These are phyloP conservation scores for Sungouiella thailandica DNA, from an alignment of 805 yeast species.

Conservation along the genomic window DNA sequence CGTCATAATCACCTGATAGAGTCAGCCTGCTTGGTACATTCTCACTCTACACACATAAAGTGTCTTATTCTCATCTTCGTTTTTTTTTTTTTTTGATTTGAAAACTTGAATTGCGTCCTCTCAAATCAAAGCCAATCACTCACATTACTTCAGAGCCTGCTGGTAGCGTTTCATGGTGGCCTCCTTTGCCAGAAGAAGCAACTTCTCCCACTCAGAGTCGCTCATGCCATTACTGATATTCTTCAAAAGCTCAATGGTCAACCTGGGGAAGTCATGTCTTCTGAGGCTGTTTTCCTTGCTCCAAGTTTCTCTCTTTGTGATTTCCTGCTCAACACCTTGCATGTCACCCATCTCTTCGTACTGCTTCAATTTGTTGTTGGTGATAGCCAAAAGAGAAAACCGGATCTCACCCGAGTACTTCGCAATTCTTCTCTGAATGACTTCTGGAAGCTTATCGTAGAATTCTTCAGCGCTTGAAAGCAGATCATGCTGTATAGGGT, in stretches of 20 bases:
- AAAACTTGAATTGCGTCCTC: too few species aligned
- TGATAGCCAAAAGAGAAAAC: conserved; percentile 51
- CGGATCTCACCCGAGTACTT: conserved; percentile 47
- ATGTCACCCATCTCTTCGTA: conserved; percentile 36
- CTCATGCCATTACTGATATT: conserved; percentile 29
- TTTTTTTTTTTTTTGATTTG: too few species aligned
- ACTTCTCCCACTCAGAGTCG: conserved; percentile 37
- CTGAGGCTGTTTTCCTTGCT: conserved; percentile 49
- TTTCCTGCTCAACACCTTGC: conserved; percentile 34
- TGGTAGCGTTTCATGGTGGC: neutral
- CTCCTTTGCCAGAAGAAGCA: conserved; percentile 2
- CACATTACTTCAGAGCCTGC: too few species aligned
- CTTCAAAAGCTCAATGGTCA: conserved; percentile 43
- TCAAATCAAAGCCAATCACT: too few species aligned
- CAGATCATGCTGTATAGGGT: conserved; percentile 47
- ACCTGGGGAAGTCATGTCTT: conserved; percentile 48
- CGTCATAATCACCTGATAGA: too few species aligned
- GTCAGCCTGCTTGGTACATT: too few species aligned
- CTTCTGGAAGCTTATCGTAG: conserved; percentile 36
- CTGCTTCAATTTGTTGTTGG: conserved; percentile 43
- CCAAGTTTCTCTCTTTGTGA: conserved; percentile 48
- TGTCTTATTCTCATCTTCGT: too few species aligned
- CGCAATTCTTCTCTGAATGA: conserved; percentile 43
- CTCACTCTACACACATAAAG: too few species aligned
- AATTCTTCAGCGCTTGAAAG: conserved; percentile 40